These are phyloP conservation scores for Bretschneidera sinensis DNA, from an alignment of 345 rosid genomes.

Conservation along the genomic window DNA sequence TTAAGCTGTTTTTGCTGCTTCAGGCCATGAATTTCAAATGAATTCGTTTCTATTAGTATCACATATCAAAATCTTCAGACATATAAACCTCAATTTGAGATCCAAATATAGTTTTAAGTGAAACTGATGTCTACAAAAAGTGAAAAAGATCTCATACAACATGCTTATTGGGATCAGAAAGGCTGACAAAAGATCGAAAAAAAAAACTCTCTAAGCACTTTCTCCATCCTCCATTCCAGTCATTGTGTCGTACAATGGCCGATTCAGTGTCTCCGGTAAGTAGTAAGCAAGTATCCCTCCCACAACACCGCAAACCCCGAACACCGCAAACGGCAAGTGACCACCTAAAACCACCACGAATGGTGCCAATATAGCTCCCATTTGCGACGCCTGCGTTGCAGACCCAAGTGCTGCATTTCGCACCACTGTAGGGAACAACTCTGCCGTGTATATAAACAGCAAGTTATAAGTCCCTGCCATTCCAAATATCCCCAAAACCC, in stretches of 20 bases:
- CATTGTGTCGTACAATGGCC: conserved; percentile 84
- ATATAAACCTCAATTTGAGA: no score
- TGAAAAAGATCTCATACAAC: no score
- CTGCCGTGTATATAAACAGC: conserved; percentile 74
- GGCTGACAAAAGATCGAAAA: no score
- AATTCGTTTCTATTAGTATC: no score
- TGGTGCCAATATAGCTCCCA: conserved; percentile 90
- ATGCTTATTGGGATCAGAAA: no score
- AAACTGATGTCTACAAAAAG: no score
- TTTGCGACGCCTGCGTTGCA: conserved; percentile 74
- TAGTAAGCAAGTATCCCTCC: conserved; percentile 76
- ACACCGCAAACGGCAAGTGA: conserved; percentile 59
- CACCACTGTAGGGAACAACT: conserved; percentile 87
- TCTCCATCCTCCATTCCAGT: conserved; percentile 67
- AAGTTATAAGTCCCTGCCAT: conserved; percentile 87
- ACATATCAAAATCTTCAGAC: no score
- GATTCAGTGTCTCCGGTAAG: conserved; percentile 82
- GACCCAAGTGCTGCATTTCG: conserved; percentile 88
- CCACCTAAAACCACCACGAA: conserved; percentile 80
- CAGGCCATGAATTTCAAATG: no score
- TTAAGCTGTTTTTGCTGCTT: no score
- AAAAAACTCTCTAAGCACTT: not conserved
- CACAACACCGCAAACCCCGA: conserved; percentile 51
- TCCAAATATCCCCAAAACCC: conserved; percentile 76
- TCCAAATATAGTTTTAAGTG: no score